phyloP scores from a whole-genome alignment of 345 rosid species.

The Noccaea bulbosa region DNA sequence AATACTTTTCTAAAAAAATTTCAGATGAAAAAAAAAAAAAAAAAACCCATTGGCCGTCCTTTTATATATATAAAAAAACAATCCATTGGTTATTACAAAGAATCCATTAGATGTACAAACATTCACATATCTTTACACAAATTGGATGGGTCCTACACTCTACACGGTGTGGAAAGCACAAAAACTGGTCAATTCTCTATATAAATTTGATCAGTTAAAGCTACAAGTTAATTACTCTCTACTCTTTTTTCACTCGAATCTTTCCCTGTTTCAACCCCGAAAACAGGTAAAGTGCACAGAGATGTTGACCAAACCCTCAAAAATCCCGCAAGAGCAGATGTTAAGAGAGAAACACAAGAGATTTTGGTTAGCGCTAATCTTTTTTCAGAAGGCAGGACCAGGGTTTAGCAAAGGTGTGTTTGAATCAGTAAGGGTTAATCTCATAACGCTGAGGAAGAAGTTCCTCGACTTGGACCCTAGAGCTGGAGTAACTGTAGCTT shows the following conservation, averaged over 20 bases:
- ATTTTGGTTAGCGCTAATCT: conserved; percentile 3
- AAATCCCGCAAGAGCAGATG: conserved; percentile 8
- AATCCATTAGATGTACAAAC: conserved; percentile 31
- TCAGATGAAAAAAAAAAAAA: too few relatives aligned
- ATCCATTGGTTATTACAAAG: conserved; percentile 23
- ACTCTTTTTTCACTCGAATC: conserved; percentile 30
- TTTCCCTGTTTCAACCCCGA: conserved; percentile 19
- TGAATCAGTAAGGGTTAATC: conserved; percentile 53
- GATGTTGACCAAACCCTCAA: conserved; percentile 29
- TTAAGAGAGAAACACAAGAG: conserved; percentile 15
- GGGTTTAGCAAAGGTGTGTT: neutral
- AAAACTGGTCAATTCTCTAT: conserved; percentile 38
- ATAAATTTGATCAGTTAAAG: conserved; percentile 7
- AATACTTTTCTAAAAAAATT: too few relatives aligned
- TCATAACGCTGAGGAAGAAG: conserved; percentile 66
- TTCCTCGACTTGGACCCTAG: conserved; percentile 90
- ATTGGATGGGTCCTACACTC: conserved; percentile 8
- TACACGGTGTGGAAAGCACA: conserved; percentile 16
- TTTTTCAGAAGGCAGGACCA: too few relatives aligned
- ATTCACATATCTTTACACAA: conserved; percentile 26
- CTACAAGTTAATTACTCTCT: conserved; percentile 17
- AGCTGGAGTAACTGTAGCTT: conserved; percentile 68
- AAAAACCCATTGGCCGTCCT: conserved; percentile 26
- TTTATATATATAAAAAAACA: too few relatives aligned
- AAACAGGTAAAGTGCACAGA: conserved; percentile 12